Percentiles rank a stretch among this genome's conserved stretches.
phyloP scores from a whole-genome alignment of 2,329 filamentous ascomycete species.

The Nemania serpens region DNA sequence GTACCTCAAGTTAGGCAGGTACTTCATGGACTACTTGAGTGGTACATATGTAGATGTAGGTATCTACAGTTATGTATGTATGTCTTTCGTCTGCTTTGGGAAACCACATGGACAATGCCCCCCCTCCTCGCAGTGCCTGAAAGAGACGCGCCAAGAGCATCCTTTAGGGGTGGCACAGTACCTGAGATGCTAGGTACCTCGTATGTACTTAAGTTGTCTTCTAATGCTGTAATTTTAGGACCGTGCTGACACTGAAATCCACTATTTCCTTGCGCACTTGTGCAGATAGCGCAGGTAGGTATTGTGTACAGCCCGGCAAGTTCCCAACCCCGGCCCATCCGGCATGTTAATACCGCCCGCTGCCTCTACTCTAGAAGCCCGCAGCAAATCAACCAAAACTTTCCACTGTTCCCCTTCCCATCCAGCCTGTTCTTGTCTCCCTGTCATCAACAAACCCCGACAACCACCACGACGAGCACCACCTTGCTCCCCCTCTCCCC shows the following conservation, averaged over 20 bases:
- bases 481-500: constrained; percentile 13
- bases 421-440: constrained; percentile 23
- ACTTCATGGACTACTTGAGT: neutral
- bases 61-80: no score
- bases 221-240: constrained; percentile 22
- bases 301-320: constrained; percentile 15
- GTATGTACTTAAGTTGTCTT: constrained; percentile 11
- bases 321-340: constrained; percentile 31
- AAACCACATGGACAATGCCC: constrained; percentile 10
- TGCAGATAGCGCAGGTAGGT: neutral
- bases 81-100: no score
- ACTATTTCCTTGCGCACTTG: constrained; percentile 22
- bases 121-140: neutral
- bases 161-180: constrained; percentile 16
- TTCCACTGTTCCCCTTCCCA: constrained; percentile 29
- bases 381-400: constrained; percentile 30
- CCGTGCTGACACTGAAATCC: constrained; percentile 22
- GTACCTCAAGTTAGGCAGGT: neutral
- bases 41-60: no score
- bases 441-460: constrained; percentile 24
- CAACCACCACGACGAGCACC: constrained; percentile 10
- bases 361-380: constrained; percentile 15
- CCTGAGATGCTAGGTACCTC: no score
- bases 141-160: constrained; percentile 1
- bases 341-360: constrained; percentile 18